Percentiles rank a stretch among this genome's conserved stretches.
phyloP scores from a whole-genome alignment of 1,139 yeast species.

The Geotrichum australiense region DNA sequence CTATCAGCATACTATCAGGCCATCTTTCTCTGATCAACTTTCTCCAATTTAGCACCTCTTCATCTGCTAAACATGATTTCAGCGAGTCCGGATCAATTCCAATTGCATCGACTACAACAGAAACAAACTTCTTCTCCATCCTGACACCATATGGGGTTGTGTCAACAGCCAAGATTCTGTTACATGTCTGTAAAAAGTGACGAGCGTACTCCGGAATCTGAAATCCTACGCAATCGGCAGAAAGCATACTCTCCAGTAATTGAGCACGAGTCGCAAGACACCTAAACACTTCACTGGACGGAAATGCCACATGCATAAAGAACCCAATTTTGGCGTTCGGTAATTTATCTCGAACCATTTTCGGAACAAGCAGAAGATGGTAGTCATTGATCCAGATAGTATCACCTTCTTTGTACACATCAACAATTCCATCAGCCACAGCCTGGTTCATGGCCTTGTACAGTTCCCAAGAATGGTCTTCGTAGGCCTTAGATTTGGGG shows the following conservation, averaged over 20 bases:
- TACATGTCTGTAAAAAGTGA: constrained; percentile 88
- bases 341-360: constrained; percentile 65
- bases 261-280: constrained; percentile 83
- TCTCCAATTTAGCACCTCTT: constrained; percentile 64
- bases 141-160: constrained; percentile 54
- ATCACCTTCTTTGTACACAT: constrained; percentile 60
- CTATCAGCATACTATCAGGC: constrained; percentile 56
- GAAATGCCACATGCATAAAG: constrained; percentile 89
- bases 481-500: constrained; percentile 89
- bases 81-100: constrained; percentile 77
- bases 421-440: constrained; percentile 70
- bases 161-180: constrained; percentile 75
- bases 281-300: constrained; percentile 91
- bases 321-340: constrained; percentile 89
- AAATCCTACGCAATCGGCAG: constrained; percentile 81
- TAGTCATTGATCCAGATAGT: constrained; percentile 91
- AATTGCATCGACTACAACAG: constrained; percentile 67
- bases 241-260: constrained; percentile 75
- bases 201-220: constrained; percentile 91
- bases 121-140: constrained; percentile 58
- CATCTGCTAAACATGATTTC: constrained; percentile 39
- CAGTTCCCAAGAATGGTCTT: constrained; percentile 89
- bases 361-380: constrained; percentile 80
- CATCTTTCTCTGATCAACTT: constrained; percentile 68
- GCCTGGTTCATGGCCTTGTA: constrained; percentile 69